Evolutionary conservation across 805 yeast genomes (phyloP).

Genomic region (Teunomyces panamensis): DNA sequence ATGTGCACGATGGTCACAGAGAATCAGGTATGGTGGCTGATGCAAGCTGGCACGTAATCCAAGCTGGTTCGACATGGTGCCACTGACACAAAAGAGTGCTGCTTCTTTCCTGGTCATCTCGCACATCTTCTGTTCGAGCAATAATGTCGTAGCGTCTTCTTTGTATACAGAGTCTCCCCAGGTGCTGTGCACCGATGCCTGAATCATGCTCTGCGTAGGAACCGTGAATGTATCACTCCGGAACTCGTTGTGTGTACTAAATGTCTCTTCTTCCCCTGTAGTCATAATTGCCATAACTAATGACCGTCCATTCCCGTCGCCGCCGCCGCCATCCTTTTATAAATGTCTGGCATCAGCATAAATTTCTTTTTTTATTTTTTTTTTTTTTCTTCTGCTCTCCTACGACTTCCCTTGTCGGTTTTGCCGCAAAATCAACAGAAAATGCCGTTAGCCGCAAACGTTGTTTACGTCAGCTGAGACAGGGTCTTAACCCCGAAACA

Average conservation of each 20-base stretch:
- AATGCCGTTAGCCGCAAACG: background rate
- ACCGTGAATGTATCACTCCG: constrained; percentile 85
- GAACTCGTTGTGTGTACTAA: constrained; percentile 38
- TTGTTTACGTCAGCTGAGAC: background rate
- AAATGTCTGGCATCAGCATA: background rate
- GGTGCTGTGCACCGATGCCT: constrained; percentile 39
- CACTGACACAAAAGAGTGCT: constrained; percentile 81
- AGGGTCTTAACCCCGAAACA: background rate
- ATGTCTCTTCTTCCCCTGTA: constrained; percentile 14
- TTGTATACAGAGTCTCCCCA: constrained; percentile 87
- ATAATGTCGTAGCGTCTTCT: constrained; percentile 72
- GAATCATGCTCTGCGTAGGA: constrained; percentile 65
- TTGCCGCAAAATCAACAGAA: background rate
- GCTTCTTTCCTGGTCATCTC: constrained; percentile 74
- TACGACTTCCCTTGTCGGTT: background rate
- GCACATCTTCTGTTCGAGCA: constrained; percentile 63
- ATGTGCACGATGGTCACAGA: constrained; percentile 86
- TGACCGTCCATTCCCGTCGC: background rate
- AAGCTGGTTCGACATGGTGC: constrained; percentile 87
- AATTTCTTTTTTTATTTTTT: background rate
- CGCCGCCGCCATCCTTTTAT: background rate
- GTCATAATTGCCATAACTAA: background rate
- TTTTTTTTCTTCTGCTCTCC: background rate
- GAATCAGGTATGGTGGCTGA: constrained; percentile 82
- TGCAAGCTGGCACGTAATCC: constrained; percentile 70